Percentiles rank a stretch among this genome's conserved stretches.
Evolutionary conservation across 306 rosid genomes (phyloP).

Genomic region (Cotoneaster glaucophyllus): DNA sequence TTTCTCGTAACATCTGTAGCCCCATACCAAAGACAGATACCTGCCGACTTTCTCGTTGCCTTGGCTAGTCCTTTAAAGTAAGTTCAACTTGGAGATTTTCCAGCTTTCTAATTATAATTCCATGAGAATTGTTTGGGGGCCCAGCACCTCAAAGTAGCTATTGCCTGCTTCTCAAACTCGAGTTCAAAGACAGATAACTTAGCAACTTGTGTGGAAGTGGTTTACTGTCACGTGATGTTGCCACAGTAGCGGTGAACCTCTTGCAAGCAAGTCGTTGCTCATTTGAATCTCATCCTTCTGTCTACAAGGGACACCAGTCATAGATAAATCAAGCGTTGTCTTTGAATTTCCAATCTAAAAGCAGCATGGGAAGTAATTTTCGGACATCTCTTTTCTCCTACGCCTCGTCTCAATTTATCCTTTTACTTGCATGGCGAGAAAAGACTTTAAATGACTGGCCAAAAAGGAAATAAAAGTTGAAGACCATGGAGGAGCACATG

Average conservation of each 20-base stretch:
- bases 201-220: background rate
- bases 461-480: background rate
- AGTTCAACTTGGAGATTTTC: background rate
- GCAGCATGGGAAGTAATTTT: too few species aligned
- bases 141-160: background rate
- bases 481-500: background rate
- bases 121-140: background rate
- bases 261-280: too few species aligned
- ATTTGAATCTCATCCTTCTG: too few species aligned
- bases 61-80: constrained; percentile 5
- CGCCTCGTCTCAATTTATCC: too few species aligned
- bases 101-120: background rate
- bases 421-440: too few species aligned
- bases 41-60: background rate
- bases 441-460: background rate
- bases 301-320: too few species aligned
- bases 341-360: too few species aligned
- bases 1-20: constrained; percentile 10
- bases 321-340: too few species aligned
- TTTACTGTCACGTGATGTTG: too few species aligned
- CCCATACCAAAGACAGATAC: background rate
- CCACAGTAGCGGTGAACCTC: too few species aligned
- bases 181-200: background rate
- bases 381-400: too few species aligned
- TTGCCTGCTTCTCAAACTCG: too few species aligned